Percentiles rank a stretch among this genome's conserved stretches.
Evolutionary conservation across 2,329 filamentous ascomycete species (phyloP).

Genomic region (Colletotrichum horii): DNA sequence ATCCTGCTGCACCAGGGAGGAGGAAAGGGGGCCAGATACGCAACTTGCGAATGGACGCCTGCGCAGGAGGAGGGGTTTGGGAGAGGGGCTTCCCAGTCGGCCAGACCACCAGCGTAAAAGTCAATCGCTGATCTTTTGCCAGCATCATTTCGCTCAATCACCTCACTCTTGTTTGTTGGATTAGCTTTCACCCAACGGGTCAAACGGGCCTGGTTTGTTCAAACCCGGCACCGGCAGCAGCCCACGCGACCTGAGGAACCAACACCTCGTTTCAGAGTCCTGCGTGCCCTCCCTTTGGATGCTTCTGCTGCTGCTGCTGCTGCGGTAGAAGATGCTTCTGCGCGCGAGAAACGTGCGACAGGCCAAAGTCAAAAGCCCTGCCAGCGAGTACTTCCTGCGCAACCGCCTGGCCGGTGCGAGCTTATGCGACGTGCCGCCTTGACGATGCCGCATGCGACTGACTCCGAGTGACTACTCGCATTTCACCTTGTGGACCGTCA

Average conservation of each 20-base stretch:
- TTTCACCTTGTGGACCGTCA: background rate
- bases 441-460: background rate
- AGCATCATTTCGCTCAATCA: background rate
- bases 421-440: background rate
- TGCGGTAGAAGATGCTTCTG: background rate
- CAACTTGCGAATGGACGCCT: background rate
- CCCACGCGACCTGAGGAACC: background rate
- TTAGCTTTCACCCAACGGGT: background rate
- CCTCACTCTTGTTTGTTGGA: background rate
- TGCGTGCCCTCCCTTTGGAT: background rate
- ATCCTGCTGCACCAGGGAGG: background rate
- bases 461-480: background rate
- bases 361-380: background rate
- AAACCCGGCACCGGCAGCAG: background rate
- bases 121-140: conserved; percentile 9
- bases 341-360: background rate
- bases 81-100: background rate
- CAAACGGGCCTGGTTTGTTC: background rate
- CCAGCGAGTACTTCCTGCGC: background rate
- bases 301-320: background rate
- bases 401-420: background rate
- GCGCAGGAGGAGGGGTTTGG: background rate
- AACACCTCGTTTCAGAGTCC: background rate
- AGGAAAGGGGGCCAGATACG: background rate
- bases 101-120: conserved; percentile 2